These are phyloP conservation scores for Larix kaempferi DNA, from an alignment of 75 land plant species.

Conservation along the genomic window DNA sequence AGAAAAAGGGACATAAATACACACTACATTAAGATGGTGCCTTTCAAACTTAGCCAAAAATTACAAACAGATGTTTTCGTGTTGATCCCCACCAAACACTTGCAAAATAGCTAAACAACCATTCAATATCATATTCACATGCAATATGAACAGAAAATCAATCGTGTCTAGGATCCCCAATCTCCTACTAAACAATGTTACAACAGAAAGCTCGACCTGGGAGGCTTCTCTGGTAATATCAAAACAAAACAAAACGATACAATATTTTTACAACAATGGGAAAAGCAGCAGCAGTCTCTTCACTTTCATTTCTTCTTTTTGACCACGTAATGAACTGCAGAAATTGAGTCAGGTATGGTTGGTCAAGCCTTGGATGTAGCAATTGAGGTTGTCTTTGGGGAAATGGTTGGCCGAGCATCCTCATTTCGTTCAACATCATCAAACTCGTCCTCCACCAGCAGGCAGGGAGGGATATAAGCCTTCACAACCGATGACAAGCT, in stretches of 20 bases:
- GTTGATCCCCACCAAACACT: no score
- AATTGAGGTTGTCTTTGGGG: no score
- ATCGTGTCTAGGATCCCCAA: background rate
- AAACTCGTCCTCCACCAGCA: slow-evolving; percentile 40
- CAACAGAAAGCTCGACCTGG: background rate
- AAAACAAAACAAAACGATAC: background rate
- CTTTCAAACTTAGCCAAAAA: no score
- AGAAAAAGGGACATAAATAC: background rate
- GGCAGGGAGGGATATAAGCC: slow-evolving; percentile 64
- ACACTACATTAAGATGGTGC: no score
- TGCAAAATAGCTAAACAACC: background rate
- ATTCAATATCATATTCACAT: background rate
- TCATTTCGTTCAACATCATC: slow-evolving; percentile 53
- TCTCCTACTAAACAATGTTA: background rate
- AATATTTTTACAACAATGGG: background rate
- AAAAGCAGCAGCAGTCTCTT: background rate
- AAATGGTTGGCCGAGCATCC: slow-evolving; percentile 25
- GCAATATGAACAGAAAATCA: background rate
- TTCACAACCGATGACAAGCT: slow-evolving; percentile 38
- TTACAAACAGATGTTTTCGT: no score
- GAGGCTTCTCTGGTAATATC: background rate
- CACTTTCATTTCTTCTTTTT: background rate
- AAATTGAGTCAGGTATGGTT: background rate
- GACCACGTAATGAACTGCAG: no score
- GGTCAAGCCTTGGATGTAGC: background rate